phyloP scores from a whole-genome alignment of 2,329 filamentous ascomycete species.

The Chrysosphaeria jannelii region DNA sequence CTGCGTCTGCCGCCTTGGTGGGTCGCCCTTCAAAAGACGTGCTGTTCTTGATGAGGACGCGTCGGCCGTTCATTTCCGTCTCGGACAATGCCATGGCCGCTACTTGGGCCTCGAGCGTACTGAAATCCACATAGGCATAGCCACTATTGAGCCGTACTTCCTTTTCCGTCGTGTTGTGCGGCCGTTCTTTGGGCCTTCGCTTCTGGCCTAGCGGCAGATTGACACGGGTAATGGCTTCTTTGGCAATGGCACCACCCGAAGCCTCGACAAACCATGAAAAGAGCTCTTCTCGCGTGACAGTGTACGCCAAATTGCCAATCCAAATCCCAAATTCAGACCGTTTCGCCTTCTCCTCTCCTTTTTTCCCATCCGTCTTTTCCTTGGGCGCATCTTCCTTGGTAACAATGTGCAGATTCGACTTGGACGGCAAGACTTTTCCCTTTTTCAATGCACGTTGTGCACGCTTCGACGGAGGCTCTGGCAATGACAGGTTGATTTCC shows the following conservation, averaged over 20 bases:
- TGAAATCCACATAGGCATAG: conserved; percentile 89
- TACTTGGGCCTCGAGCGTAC: conserved; percentile 34
- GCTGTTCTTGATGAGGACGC: conserved; percentile 75
- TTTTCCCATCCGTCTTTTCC: conserved; percentile 1
- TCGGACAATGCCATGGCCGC: conserved; percentile 73
- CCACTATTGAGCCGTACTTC: conserved; percentile 42
- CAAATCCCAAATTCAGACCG: conserved; percentile 69
- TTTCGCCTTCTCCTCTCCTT: conserved; percentile 12
- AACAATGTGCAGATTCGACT: too few relatives aligned
- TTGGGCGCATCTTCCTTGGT: too few relatives aligned
- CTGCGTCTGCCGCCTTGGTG: conserved; percentile 7
- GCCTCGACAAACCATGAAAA: conserved; percentile 51
- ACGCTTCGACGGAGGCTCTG: conserved; percentile 86
- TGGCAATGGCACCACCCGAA: conserved; percentile 31
- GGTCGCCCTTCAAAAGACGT: conserved; percentile 75
- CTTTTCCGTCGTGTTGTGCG: conserved; percentile 7
- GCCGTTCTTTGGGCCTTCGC: conserved; percentile 1
- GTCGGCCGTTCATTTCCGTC: conserved; percentile 42
- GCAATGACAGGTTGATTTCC: conserved; percentile 67
- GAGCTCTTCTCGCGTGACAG: conserved; percentile 40
- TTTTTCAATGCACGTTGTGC: conserved; percentile 76
- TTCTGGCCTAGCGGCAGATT: conserved; percentile 31
- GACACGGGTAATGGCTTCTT: conserved; percentile 51
- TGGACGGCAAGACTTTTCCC: conserved; percentile 24
- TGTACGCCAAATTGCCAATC: conserved; percentile 89